phyloP scores from a whole-genome alignment of 2,329 filamentous ascomycete species.

The Cordyceps militaris region DNA sequence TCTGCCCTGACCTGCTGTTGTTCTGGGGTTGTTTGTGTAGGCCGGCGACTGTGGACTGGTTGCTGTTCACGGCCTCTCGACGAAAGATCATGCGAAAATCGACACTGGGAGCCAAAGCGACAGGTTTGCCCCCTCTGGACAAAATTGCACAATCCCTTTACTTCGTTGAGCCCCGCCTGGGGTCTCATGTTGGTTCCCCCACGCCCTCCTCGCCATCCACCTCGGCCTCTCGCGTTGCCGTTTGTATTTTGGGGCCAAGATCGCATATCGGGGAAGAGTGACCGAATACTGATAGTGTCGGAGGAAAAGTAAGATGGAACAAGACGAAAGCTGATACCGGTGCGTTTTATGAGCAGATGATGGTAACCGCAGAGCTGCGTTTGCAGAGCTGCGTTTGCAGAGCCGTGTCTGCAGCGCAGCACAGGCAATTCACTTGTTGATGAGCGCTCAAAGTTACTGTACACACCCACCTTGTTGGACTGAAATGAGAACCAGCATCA shows the following conservation, averaged over 20 bases:
- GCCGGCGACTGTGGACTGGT: neutral
- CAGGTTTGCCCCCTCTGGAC: neutral
- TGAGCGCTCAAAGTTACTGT: no score
- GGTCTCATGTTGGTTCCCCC: neutral
- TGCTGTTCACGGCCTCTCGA: neutral
- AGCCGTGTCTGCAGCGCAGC: neutral
- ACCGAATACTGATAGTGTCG: neutral
- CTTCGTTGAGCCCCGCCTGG: neutral
- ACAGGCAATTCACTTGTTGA: neutral
- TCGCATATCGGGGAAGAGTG: neutral
- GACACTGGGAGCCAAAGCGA: neutral
- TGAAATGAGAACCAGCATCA: no score
- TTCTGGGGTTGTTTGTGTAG: neutral
- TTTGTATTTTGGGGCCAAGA: neutral
- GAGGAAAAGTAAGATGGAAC: neutral
- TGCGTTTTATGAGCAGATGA: no score
- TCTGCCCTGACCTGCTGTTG: neutral
- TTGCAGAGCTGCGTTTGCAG: no score
- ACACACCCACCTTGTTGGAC: no score
- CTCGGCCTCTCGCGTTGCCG: neutral
- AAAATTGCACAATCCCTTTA: neutral
- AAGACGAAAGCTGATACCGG: neutral
- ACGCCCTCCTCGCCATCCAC: neutral
- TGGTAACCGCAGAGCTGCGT: no score
- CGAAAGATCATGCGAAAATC: conserved; percentile 1